These are phyloP conservation scores for Metschnikowia gruessii DNA, from an alignment of 805 yeast genomes.

Conservation along the genomic window DNA sequence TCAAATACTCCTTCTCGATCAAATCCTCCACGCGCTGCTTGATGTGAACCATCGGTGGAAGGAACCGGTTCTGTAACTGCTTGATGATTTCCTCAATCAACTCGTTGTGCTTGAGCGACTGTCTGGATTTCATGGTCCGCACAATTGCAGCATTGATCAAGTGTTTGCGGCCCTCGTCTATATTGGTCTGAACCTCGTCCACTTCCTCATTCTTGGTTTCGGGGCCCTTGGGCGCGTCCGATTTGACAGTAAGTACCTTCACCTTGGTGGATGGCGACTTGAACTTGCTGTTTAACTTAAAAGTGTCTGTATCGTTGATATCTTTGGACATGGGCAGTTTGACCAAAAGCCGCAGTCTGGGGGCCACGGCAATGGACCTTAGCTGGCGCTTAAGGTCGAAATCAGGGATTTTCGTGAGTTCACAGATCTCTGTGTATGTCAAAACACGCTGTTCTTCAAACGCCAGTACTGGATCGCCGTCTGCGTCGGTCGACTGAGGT, in stretches of 20 bases:
- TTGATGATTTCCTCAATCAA: constrained; percentile 63
- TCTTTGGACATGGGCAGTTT: constrained; percentile 76
- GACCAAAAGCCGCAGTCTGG: constrained; percentile 68
- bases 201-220: constrained; percentile 53
- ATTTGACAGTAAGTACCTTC: constrained; percentile 66
- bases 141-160: constrained; percentile 85
- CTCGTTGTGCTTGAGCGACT: constrained; percentile 57
- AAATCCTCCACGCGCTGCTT: constrained; percentile 72
- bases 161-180: constrained; percentile 60
- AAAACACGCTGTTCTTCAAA: constrained; percentile 53
- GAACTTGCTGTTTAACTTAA: constrained; percentile 65
- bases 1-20: constrained; percentile 77
- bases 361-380: constrained; percentile 81
- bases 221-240: constrained; percentile 18
- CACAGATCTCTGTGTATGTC: constrained; percentile 59
- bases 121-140: constrained; percentile 79
- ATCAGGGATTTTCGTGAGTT: constrained; percentile 68
- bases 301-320: constrained; percentile 59
- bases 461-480: constrained; percentile 35
- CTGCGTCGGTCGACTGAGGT: constrained; percentile 34
- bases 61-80: constrained; percentile 60
- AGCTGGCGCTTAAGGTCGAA: constrained; percentile 72
- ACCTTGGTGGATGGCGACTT: constrained; percentile 65
- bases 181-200: constrained; percentile 50
- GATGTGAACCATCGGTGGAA: constrained; percentile 63